phyloP scores from a whole-genome alignment of 164 flowering plant species.

The Macadamia integrifolia region DNA sequence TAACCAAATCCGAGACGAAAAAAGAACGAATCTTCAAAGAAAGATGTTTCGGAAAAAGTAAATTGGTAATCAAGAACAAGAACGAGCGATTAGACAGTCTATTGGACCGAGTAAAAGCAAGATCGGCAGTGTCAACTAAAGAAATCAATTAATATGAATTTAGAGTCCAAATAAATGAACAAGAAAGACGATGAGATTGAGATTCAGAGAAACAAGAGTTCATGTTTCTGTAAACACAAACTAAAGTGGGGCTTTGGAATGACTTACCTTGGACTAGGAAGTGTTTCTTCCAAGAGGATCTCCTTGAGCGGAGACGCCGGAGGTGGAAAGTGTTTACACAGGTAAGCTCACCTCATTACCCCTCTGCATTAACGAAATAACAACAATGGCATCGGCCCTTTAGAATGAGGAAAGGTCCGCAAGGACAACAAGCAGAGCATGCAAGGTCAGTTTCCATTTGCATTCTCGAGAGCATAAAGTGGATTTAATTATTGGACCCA shows the following conservation, averaged over 20 bases:
- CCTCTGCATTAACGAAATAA: neutral
- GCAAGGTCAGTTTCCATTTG: too few species aligned
- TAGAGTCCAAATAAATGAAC: neutral
- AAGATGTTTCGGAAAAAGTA: neutral
- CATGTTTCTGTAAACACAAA: too few species aligned
- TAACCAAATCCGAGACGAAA: neutral
- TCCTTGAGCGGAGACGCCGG: neutral
- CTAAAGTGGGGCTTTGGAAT: constrained; percentile 1
- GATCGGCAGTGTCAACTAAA: neutral
- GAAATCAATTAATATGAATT: neutral
- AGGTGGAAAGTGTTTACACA: neutral
- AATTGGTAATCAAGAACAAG: neutral
- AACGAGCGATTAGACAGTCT: neutral
- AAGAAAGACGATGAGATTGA: neutral
- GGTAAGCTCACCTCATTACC: neutral
- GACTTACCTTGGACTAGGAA: constrained; percentile 18
- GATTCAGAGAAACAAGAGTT: neutral
- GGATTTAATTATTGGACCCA: too few species aligned
- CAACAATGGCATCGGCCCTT: neutral
- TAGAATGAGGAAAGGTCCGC: too few species aligned
- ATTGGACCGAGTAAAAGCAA: neutral
- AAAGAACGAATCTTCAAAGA: neutral
- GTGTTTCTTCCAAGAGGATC: neutral
- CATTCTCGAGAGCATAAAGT: too few species aligned
- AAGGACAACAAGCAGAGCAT: too few species aligned